Evolutionary conservation across 75 land plant species (phyloP).

Genomic region (Azolla pinnata): DNA sequence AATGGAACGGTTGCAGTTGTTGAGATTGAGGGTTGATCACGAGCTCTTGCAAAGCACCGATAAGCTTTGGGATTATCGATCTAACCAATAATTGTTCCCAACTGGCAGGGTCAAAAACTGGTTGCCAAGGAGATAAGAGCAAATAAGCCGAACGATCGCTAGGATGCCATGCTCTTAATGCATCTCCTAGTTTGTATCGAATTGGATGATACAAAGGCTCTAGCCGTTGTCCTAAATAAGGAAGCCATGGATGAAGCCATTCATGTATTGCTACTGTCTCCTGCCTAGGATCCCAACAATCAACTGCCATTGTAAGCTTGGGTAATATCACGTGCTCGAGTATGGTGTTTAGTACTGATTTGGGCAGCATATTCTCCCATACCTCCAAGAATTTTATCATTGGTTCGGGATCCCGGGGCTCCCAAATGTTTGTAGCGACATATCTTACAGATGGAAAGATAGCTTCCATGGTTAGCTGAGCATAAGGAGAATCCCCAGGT

Average conservation of each 20-base stretch:
- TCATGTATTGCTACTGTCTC: slow-evolving; percentile 87
- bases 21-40: slow-evolving; percentile 74
- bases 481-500: slow-evolving; percentile 44
- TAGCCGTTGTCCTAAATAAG: slow-evolving; percentile 59
- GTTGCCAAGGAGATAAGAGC: slow-evolving; percentile 83
- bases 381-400: slow-evolving; percentile 71
- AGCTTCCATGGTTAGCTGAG: slow-evolving; percentile 66
- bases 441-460: slow-evolving; percentile 70
- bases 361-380: slow-evolving; percentile 81
- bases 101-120: slow-evolving; percentile 81
- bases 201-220: slow-evolving; percentile 67
- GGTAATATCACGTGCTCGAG: slow-evolving; percentile 73
- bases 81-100: slow-evolving; percentile 83
- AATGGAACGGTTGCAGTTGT: slow-evolving; percentile 61
- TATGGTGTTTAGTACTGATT: slow-evolving; percentile 51
- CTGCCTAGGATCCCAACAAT: slow-evolving; percentile 78
- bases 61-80: slow-evolving; percentile 74
- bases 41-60: slow-evolving; percentile 59
- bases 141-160: slow-evolving; percentile 79
- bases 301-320: slow-evolving; percentile 64
- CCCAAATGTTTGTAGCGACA: slow-evolving; percentile 75
- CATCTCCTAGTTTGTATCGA: slow-evolving; percentile 54
- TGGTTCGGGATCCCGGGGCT: slow-evolving; percentile 87
- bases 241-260: slow-evolving; percentile 98
- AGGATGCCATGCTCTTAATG: slow-evolving; percentile 88